Evolutionary conservation across 2,329 filamentous ascomycete genomes (phyloP), one percentile per base, ranked within the genome.

Genomic region (Ascochyta clinopodiicola): DNA sequence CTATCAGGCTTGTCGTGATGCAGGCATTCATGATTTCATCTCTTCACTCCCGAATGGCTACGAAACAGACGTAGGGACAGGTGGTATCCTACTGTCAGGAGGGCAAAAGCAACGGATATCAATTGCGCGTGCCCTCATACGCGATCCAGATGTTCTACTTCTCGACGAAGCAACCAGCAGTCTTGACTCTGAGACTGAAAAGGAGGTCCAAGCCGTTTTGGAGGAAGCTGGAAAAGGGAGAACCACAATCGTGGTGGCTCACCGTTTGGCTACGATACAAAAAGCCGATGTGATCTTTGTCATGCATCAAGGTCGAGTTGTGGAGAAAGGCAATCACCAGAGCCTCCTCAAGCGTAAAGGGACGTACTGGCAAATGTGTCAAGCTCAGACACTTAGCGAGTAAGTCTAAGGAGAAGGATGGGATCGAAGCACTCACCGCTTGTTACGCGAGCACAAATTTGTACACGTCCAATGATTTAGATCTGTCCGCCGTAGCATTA

Each of bases 41-140:
- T 17, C 51, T 0, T 73, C 69, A 1, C 51, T 75, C 8, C 68
- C 70, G 0, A 60, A 73, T 12, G 67, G 66, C 3, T 71, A 70
- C 38, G 54, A 61, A 7, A 75, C 72, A 0, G 38, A 57, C 15
- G 50, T 71, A 2, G 72, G 71, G 1, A 60, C 60, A 2, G 56
- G 60, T 32, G 72, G 63, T 90, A 92, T 40, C 84, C 6, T 78
- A 88, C 91, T 34, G 82, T 92, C 54, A 8, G 89, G 90, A 12
- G 91, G 91, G 0, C 91, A 96, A 72, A 84, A 89, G 22, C 91
- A 95, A 69, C 84, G 91, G 6, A 82, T 95, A 19, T 86, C 89
- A 0, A 90, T 92, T 56, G 88, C 88, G 0, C 80, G 88, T 2
- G 86, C 87, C 3, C 84, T 91, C 6, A 80, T 91, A 24, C 82